Evolutionary conservation across 1,284 basidiomycete genomes (phyloP).

Genomic region (Ceratobasidium sp.): DNA sequence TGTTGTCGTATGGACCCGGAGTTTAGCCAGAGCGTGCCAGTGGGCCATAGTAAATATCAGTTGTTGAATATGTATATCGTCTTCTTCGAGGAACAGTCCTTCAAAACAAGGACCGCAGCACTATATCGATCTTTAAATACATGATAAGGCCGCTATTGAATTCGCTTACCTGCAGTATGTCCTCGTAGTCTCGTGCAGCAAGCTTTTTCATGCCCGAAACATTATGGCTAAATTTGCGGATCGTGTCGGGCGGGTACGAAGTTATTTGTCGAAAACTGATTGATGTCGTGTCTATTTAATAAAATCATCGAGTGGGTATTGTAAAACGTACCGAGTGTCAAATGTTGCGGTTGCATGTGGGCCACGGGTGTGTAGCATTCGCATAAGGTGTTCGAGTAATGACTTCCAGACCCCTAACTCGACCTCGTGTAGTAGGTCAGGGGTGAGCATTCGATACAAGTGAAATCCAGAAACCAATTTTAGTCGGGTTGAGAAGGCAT

Average conservation of each 20-base stretch:
- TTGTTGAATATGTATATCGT: constrained; percentile 46
- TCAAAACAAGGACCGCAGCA: constrained; percentile 52
- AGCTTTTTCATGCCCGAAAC: constrained; percentile 42
- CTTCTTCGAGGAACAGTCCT: constrained; percentile 46
- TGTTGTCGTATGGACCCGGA: constrained; percentile 49
- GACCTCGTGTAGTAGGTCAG: constrained; percentile 43
- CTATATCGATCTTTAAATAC: constrained; percentile 41
- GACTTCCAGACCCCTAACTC: constrained; percentile 46
- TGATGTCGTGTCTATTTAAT: not conserved
- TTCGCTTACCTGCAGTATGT: constrained; percentile 42
- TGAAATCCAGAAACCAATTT: constrained; percentile 29
- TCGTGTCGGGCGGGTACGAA: constrained; percentile 41
- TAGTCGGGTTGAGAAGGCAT: constrained; percentile 41
- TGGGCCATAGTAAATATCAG: constrained; percentile 47
- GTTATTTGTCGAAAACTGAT: constrained; percentile 42
- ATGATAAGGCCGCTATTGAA: not conserved
- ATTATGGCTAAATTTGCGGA: constrained; percentile 35
- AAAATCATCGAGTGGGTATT: too few species aligned
- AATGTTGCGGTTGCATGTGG: constrained; percentile 1
- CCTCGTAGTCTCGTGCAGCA: constrained; percentile 43
- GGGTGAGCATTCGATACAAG: constrained; percentile 33
- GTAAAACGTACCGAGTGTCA: constrained; percentile 35
- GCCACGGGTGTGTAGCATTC: constrained; percentile 44
- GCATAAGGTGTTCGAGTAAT: constrained; percentile 47
- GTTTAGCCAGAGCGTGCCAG: constrained; percentile 52